Evolutionary conservation across 225 moss, liverwort and hornwort species (phyloP), one percentile per base, ranked within the genome.

Genomic region (Marchantia polymorpha): DNA sequence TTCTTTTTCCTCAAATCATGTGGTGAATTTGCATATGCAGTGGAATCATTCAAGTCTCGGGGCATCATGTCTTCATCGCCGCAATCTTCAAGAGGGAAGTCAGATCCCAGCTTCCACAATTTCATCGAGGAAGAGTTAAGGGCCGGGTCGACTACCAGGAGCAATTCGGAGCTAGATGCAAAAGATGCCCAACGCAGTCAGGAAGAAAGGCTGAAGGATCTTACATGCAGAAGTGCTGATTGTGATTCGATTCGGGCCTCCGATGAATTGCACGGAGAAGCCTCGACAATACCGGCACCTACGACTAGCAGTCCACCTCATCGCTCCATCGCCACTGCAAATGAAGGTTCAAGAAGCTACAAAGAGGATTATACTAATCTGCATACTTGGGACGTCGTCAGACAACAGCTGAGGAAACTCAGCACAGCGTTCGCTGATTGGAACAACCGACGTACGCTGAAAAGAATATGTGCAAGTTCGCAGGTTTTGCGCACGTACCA

Each of bases 401-500:
- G 73, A 72, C 72, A 70, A 30, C 75, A 71, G 10, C 55, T 23
- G 64, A 4, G 29, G 54, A 79, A 61, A 29, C 1, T 66, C 0
- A 39, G 51, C n/a, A 15, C 12, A 17, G 31, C 17, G 7, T 83
- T 86, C 76, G 81, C 71, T 19, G 81, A 75, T 8, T 83, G 86
- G 86, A 86, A 81, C 78, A 86, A 72, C 39, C 83, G 83, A 30
- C 83, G 65, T 39, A 22, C 55, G 20, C 58, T 83, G 82, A 94
- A 93, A 84, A 25, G 80, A 17, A 89, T 94, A 26, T 63, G 78
- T 15, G 91, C 95, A 48, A 91, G 84, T 60, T 83, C 87, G 9
- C 91, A 91, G 19, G 89, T 87, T 8, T 75, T 94, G 0, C 80
- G 77, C 73, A 94, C 92, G 0, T 96, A 96, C 30, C 94, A 96